phyloP scores from a whole-genome alignment of 2,329 filamentous ascomycete genomes.

The Dactylellina leptospora region DNA sequence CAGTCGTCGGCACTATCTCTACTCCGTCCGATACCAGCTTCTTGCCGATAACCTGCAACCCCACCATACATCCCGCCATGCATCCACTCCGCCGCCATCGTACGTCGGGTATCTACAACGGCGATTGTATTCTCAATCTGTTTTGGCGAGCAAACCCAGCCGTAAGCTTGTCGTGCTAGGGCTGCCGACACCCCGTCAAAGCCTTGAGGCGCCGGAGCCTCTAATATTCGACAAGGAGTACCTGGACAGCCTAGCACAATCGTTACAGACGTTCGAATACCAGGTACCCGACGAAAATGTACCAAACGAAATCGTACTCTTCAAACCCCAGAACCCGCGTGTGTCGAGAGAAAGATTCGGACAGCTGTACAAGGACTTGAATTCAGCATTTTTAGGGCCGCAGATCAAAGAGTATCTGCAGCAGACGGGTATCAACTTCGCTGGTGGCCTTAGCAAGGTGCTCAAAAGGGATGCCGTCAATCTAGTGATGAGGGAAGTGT shows the following conservation, averaged over 20 bases:
- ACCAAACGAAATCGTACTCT: slow-evolving; percentile 54
- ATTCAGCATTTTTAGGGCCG: slow-evolving; percentile 48
- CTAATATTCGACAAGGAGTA: slow-evolving; percentile 24
- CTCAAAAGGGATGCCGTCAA: slow-evolving; percentile 53
- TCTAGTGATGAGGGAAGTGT: slow-evolving; percentile 54
- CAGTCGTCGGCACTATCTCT: slow-evolving; percentile 12
- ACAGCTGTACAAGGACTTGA: slow-evolving; percentile 55
- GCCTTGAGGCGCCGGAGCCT: background rate
- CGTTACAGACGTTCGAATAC: slow-evolving; percentile 51
- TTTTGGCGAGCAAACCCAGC: background rate
- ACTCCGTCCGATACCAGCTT: slow-evolving; percentile 39
- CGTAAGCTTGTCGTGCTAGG: slow-evolving; percentile 36
- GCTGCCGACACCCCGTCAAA: slow-evolving; percentile 16
- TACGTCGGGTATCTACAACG: slow-evolving; percentile 13
- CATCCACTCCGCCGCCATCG: slow-evolving; percentile 4
- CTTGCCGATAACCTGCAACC: slow-evolving; percentile 27
- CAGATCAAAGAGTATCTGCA: slow-evolving; percentile 55
- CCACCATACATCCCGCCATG: slow-evolving; percentile 13
- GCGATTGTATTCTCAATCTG: background rate
- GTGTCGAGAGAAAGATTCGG: slow-evolving; percentile 55
- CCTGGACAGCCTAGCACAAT: slow-evolving; percentile 28
- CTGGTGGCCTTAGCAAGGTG: slow-evolving; percentile 17
- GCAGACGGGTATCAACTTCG: slow-evolving; percentile 17
- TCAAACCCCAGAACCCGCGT: slow-evolving; percentile 47
- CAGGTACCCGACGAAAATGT: slow-evolving; percentile 46